Percentiles rank a stretch among this genome's conserved stretches.
Conservation (phyloP, 805 yeast species). For the Komagataella pastoris region DNA sequence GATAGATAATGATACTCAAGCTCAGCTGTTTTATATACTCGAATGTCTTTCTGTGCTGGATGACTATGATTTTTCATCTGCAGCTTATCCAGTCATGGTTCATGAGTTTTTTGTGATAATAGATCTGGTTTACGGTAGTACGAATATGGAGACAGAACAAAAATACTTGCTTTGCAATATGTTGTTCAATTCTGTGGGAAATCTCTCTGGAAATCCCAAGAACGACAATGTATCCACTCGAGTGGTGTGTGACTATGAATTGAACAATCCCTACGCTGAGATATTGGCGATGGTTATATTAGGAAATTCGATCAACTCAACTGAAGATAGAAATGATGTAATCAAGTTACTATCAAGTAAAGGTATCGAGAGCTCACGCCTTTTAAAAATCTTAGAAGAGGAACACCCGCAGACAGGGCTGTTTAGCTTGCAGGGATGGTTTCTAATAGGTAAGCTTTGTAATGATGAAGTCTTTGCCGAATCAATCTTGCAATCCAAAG, state of each 20-base stretch:
- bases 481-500: background rate
- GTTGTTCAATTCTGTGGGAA: background rate
- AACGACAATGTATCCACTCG: background rate
- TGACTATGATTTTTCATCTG: background rate
- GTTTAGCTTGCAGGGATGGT: background rate
- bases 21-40: background rate
- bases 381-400: background rate
- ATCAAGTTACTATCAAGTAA: background rate
- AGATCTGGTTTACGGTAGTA: background rate
- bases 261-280: background rate
- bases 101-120: background rate
- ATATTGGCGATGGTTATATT: background rate
- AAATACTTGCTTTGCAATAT: background rate
- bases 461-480: background rate
- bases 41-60: background rate
- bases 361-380: background rate
- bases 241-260: background rate
- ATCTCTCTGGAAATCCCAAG: background rate
- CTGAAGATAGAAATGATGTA: background rate
- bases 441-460: background rate
- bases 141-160: background rate
- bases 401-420: background rate
- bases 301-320: background rate
- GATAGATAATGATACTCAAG: background rate
- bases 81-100: background rate